phyloP scores from a whole-genome alignment of 2,329 filamentous ascomycete genomes.

The Zelopaecilomyces penicillatus region DNA sequence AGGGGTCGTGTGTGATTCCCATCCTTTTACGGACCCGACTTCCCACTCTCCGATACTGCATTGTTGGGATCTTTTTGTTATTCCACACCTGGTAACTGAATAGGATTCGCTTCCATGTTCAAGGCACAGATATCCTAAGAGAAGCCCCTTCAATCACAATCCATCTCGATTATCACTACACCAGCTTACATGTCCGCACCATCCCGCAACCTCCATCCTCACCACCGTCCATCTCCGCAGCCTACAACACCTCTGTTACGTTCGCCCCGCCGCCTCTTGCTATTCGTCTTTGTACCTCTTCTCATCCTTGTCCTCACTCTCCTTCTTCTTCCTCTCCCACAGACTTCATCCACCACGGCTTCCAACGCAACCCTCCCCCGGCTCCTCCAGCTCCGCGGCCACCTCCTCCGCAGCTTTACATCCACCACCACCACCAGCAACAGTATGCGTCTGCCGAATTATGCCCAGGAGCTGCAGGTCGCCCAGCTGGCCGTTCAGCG shows the following conservation, averaged over 20 bases:
- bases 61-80: too few relatives aligned
- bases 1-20: too few relatives aligned
- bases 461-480: constrained; percentile 70
- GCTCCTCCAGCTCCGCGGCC: constrained; percentile 15
- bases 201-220: background rate
- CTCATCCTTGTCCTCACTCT: constrained; percentile 12
- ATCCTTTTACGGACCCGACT: too few relatives aligned
- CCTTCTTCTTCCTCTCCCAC: constrained; percentile 19
- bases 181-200: background rate
- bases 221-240: background rate
- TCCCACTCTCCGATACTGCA: too few relatives aligned
- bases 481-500: constrained; percentile 86
- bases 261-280: background rate
- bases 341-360: constrained; percentile 2
- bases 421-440: constrained; percentile 23
- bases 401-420: constrained; percentile 15
- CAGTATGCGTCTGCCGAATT: constrained; percentile 30
- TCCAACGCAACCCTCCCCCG: constrained; percentile 15
- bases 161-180: too few relatives aligned
- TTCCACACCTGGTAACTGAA: too few relatives aligned
- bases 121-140: too few relatives aligned
- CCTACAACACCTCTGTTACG: background rate
- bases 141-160: too few relatives aligned
- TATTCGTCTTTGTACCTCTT: constrained; percentile 10
- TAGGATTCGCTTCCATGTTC: too few relatives aligned